Percentiles rank a stretch among this genome's conserved stretches.
These are phyloP conservation scores for Aspergillus avenaceus DNA, from an alignment of 495 filamentous ascomycete genomes.

Conservation along the genomic window DNA sequence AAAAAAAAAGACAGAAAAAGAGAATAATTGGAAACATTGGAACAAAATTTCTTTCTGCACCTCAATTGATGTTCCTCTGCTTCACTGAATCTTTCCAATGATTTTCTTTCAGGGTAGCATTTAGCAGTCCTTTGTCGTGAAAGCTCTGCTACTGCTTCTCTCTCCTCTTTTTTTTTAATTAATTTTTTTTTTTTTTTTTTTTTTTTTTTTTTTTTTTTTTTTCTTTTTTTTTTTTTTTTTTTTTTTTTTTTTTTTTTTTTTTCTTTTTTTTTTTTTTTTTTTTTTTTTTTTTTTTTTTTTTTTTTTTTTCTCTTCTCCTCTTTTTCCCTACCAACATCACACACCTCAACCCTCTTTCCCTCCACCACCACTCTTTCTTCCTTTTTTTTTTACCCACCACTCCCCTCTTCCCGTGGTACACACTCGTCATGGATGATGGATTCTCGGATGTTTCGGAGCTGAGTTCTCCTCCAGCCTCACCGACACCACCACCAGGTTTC, in stretches of 20 bases:
- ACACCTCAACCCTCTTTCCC: slow-evolving; percentile 7
- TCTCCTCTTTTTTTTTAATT: background rate
- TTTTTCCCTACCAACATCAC: slow-evolving; percentile 6
- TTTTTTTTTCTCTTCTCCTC: background rate
- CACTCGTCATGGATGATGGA: slow-evolving; percentile 36
- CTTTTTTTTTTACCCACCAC: slow-evolving; percentile 1
- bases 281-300: background rate
- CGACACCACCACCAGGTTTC: slow-evolving; percentile 52
- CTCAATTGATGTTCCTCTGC: slow-evolving; percentile 14
- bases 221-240: slow-evolving; percentile 4
- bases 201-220: background rate
- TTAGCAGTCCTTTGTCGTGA: slow-evolving; percentile 7
- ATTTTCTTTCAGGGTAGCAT: slow-evolving; percentile 5
- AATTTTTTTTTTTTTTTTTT: slow-evolving; percentile 1
- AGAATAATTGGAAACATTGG: background rate
- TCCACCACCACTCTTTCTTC: slow-evolving; percentile 7
- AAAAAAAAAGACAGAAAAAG: background rate
- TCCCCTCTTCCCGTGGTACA: no score
- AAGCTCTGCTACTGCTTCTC: slow-evolving; percentile 4
- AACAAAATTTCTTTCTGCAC: background rate
- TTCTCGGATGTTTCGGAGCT: slow-evolving; percentile 51
- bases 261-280: background rate
- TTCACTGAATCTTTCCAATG: slow-evolving; percentile 8
- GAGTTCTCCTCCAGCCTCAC: slow-evolving; percentile 53
- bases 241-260: background rate